Evolutionary conservation across 495 filamentous ascomycete genomes (phyloP), one percentile per base, ranked within the genome.

Genomic region (Hypoxylon fragiforme): DNA sequence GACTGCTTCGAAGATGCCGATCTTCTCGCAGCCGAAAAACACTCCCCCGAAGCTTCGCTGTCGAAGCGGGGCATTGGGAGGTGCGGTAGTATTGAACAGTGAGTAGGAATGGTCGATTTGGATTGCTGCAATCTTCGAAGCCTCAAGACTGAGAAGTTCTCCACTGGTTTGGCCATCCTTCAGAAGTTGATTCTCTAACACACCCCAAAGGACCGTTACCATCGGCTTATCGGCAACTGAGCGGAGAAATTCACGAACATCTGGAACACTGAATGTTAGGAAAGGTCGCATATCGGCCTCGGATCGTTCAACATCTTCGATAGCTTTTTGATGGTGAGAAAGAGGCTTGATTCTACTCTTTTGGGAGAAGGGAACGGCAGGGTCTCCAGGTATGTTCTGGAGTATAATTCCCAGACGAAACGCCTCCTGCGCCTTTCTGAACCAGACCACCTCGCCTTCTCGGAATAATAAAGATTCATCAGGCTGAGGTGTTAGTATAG

Each of bases 11-110:
- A 57, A 53, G 18, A 72, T 20, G 8, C 60, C 52, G 22, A 77
- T 55, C 67, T 76, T 73, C 34, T 77, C 75, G 26, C 71, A 71
- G 32, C 75, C 75, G 31, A 77, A 58, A 44, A 77, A 77, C 24
- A 77, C 51, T 16, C 73, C 75, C 1, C 58, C 55, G 13, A 58
- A 67, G 22, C 35, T 40, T 41, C 58, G 64, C 12, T 63, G 50
- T 8, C 43, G 47, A 1, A 34, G 20, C 3, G 38, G 31, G 7
- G 26, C 4, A 12, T 42, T 11, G 4, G 51, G 12, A 16, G 43
- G 51, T 15, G 41, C 20, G 2, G 64, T 13, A 7, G 34, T 21
- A 50, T 74, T 71, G 50, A 77, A 74, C 19, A 69, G 59, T 0
- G 73, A 76, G 36, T 68, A 76, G 19, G 59, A 65, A 57, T 75